phyloP scores from a whole-genome alignment of 116 monocot species.

The Phalaenopsis hybrid region DNA sequence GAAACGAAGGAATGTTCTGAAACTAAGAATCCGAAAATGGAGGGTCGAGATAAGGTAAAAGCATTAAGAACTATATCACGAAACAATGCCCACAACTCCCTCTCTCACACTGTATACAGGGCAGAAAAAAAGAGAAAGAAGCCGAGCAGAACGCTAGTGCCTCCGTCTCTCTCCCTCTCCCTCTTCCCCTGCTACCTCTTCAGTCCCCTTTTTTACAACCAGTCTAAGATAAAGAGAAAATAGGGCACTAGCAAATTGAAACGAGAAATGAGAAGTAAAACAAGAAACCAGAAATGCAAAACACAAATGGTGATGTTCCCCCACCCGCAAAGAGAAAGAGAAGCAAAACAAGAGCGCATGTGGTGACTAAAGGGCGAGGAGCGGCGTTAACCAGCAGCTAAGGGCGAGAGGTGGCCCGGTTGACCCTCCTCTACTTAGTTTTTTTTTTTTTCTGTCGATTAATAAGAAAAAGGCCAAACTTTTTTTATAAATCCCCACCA shows the following conservation, averaged over 20 bases:
- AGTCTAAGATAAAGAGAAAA: background rate
- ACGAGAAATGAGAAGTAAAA: background rate
- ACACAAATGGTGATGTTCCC: background rate
- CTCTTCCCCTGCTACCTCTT: background rate
- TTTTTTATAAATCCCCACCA: background rate
- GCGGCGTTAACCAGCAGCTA: background rate
- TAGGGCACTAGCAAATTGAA: too few species aligned
- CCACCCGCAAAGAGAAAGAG: background rate
- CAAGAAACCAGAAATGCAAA: background rate
- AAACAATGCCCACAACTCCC: constrained; percentile 23
- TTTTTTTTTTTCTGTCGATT: too few species aligned
- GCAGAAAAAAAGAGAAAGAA: constrained; percentile 43
- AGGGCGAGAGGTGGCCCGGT: background rate
- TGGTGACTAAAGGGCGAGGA: background rate
- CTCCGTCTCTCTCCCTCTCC: constrained; percentile 30
- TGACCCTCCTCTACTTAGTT: background rate
- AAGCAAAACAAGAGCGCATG: background rate
- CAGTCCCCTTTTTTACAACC: constrained; percentile 1
- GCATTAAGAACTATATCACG: background rate
- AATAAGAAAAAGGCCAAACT: background rate
- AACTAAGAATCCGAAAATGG: background rate
- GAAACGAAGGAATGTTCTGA: background rate
- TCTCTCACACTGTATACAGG: constrained; percentile 13
- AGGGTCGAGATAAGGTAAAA: constrained; percentile 16
- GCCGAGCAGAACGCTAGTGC: constrained; percentile 24